A percentile compares a stretch with the other conserved stretches of the same genome.
phyloP scores from a whole-genome alignment of 352 stramenopile species.

The Phytophthora fragariaefolia region DNA sequence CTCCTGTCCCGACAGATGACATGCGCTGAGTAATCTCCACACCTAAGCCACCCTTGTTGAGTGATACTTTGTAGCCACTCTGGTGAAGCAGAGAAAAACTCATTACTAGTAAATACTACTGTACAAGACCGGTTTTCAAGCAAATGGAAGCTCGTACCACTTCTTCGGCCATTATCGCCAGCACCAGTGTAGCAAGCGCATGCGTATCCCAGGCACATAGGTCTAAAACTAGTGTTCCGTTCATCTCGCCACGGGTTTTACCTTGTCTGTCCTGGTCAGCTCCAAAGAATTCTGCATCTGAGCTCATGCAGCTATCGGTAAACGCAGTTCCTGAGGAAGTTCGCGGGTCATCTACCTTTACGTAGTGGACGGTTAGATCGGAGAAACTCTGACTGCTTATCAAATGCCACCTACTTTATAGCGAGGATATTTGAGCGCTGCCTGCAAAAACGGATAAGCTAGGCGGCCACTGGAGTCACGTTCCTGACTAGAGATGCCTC shows the following conservation, averaged over 20 bases:
- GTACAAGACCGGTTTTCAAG: not conserved
- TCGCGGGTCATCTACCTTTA: constrained; percentile 39
- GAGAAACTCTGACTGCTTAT: not conserved
- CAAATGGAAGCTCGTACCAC: constrained; percentile 19
- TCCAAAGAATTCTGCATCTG: constrained; percentile 30
- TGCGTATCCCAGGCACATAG: constrained; percentile 56
- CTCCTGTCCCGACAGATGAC: constrained; percentile 37
- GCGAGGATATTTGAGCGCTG: constrained; percentile 38
- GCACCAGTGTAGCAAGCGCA: constrained; percentile 39
- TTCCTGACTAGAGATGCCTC: constrained; percentile 29
- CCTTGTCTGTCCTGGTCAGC: constrained; percentile 19
- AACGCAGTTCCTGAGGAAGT: constrained; percentile 19
- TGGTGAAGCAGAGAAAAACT: not conserved
- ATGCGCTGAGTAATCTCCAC: constrained; percentile 38
- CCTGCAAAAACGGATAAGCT: constrained; percentile 49
- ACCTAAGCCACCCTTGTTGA: constrained; percentile 13
- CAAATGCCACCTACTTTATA: constrained; percentile 24
- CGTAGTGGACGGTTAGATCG: not conserved
- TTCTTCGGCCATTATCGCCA: constrained; percentile 56
- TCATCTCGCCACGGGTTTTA: constrained; percentile 18
- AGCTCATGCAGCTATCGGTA: constrained; percentile 12
- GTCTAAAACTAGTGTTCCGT: constrained; percentile 43
- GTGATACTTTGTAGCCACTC: constrained; percentile 40
- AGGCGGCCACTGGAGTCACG: constrained; percentile 42
- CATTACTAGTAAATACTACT: not conserved